Percentiles rank a stretch among this genome's conserved stretches.
phyloP scores from a whole-genome alignment of 2,329 filamentous ascomycete genomes.

The Fusarium heterosporum region DNA sequence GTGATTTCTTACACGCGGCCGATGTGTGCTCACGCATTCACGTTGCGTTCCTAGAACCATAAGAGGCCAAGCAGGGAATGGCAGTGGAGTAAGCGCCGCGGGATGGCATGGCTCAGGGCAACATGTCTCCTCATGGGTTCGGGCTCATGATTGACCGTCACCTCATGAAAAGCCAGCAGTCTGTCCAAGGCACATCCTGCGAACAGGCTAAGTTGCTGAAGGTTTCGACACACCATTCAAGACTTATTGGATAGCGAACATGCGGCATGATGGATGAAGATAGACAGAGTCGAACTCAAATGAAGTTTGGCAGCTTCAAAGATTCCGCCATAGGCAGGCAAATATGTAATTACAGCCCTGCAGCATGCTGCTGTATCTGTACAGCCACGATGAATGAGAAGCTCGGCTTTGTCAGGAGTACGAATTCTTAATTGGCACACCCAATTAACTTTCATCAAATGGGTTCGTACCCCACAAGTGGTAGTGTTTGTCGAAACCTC shows the following conservation, averaged over 20 bases:
- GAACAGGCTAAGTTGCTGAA: constrained; percentile 27
- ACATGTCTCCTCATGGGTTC: constrained; percentile 37
- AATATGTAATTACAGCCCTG: constrained; percentile 12
- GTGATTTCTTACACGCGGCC: constrained; percentile 36
- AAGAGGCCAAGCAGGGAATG: constrained; percentile 44
- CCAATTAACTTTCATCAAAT: constrained; percentile 28
- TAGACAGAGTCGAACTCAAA: constrained; percentile 15
- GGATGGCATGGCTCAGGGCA: constrained; percentile 24
- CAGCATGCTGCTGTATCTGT: constrained; percentile 22
- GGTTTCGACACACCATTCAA: constrained; percentile 26
- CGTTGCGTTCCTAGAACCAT: constrained; percentile 41
- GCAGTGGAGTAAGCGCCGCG: constrained; percentile 37
- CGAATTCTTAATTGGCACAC: constrained; percentile 5
- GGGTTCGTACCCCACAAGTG: constrained; percentile 18
- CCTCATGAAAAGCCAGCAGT: constrained; percentile 30
- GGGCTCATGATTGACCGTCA: constrained; percentile 25
- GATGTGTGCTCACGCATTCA: constrained; percentile 35
- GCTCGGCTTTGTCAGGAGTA: constrained; percentile 13
- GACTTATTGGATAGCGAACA: constrained; percentile 29
- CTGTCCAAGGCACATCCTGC: constrained; percentile 20
- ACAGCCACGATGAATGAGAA: constrained; percentile 24
- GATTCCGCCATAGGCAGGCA: constrained; percentile 2
- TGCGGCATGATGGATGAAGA: constrained; percentile 14
- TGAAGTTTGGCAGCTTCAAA: constrained; percentile 21
- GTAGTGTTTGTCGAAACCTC: constrained; percentile 26